Evolutionary conservation across 306 rosid species (phyloP), one percentile per base, ranked within the genome.

Genomic region (Fragaria ananassa): DNA sequence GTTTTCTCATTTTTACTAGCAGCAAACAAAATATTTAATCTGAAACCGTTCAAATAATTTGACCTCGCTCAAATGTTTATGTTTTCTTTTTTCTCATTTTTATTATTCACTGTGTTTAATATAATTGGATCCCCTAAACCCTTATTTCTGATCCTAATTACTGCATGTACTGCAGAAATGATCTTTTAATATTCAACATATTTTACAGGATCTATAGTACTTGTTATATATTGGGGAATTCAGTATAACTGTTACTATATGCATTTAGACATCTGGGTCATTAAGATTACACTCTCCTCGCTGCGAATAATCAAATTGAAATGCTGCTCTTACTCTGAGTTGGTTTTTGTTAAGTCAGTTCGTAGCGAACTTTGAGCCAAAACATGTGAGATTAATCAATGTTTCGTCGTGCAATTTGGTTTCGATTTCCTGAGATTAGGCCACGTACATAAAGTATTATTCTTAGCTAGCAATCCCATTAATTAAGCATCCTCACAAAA

Each of bases 371-470:
- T 57, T 73, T 5, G 68, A 57, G 77, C 57, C 29, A 74, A 58
- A 42, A 17, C 68, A 58, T 74, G 77, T 74, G 68, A 31, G 41
- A 35, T 71, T 71, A 50, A 71, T 19, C 47, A 60, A 60, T 60
- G 44, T 37, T 17, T 54, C 8, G 50, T 37, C 37, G 18, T 25
- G 77, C 8, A 37, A 37, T 72, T 4, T 13, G 76, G 37, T 54
- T 72, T 44, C n/a, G 10, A 3, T 37, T 58, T 6, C 15, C 15
- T 13, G 4, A 23, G 51, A 72, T 56, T 56, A 63, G 10, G n/a
- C 41, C 67, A 29, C 39, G 6, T 25, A 29, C 39, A 12, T 11
- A 14, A 6, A 34, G 39, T 6, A 31, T 31, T 6, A 62, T 13
- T 14, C 17, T 17, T 37, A 37, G 41, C 67, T 62, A 62, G 41